Percentiles rank a stretch among this genome's conserved stretches.
Evolutionary conservation across 1,284 basidiomycete genomes (phyloP).

Genomic region (Pisolithus thermaeus): DNA sequence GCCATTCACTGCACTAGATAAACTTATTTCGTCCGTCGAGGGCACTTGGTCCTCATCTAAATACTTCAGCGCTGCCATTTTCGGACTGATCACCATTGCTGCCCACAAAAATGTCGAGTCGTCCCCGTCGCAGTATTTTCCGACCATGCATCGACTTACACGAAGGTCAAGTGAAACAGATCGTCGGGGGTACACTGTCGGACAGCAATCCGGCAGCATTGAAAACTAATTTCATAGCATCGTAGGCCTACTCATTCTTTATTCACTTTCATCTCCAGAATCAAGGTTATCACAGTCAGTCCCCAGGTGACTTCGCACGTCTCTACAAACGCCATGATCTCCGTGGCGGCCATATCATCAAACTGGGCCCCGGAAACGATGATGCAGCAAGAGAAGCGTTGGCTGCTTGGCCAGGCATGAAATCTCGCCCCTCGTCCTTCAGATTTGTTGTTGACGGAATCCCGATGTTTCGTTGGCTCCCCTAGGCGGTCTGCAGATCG

Average conservation of each 20-base stretch:
- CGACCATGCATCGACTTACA: conserved; percentile 97
- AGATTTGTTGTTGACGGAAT: conserved; percentile 1
- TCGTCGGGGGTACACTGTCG: conserved; percentile 91
- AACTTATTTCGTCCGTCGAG: too few relatives aligned
- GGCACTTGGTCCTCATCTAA: too few relatives aligned
- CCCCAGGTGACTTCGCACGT: conserved; percentile 75
- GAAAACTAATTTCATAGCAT: conserved; percentile 91
- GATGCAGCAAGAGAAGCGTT: conserved; percentile 81
- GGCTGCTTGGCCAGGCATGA: conserved; percentile 72
- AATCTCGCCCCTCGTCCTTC: background rate
- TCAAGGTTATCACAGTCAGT: conserved; percentile 50
- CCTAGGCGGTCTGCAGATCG: conserved; percentile 78
- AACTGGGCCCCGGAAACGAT: conserved; percentile 89
- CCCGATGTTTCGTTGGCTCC: conserved; percentile 4
- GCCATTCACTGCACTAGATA: too few relatives aligned
- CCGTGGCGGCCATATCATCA: conserved; percentile 92
- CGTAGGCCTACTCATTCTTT: conserved; percentile 42
- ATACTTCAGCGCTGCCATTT: too few relatives aligned
- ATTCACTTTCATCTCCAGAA: conserved; percentile 1
- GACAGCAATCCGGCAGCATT: conserved; percentile 59
- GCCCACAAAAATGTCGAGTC: too few relatives aligned
- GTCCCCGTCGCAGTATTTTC: conserved; percentile 45
- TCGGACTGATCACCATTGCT: too few relatives aligned
- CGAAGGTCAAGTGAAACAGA: conserved; percentile 94
- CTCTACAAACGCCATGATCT: conserved; percentile 73